These are phyloP conservation scores for Amylostereum chailletii DNA, from an alignment of 1,284 basidiomycete species.

Conservation along the genomic window DNA sequence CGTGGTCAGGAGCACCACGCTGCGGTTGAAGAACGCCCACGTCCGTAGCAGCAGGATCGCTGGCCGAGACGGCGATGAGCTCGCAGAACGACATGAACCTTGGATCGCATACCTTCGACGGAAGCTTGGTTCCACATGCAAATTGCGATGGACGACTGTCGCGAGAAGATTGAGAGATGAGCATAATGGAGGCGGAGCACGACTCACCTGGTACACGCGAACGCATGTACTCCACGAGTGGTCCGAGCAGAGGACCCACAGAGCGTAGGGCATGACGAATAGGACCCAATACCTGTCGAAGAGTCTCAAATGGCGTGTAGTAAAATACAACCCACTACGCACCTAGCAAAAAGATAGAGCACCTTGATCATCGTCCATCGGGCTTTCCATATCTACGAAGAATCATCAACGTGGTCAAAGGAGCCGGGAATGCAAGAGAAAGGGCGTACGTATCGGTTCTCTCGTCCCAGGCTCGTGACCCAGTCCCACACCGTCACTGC, in stretches of 20 bases:
- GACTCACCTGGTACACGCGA: neutral
- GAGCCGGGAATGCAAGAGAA: constrained; percentile 3
- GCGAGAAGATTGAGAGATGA: constrained; percentile 18
- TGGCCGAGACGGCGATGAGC: constrained; percentile 13
- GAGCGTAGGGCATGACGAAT: neutral
- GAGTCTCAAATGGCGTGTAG: neutral
- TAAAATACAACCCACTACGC: neutral
- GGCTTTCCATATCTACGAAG: neutral
- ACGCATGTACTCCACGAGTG: neutral
- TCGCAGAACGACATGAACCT: neutral
- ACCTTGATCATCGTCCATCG: neutral
- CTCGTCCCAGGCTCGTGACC: neutral
- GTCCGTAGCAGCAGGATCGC: neutral
- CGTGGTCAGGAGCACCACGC: neutral
- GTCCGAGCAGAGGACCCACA: neutral
- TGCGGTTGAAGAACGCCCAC: neutral
- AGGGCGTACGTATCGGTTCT: neutral
- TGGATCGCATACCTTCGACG: neutral
- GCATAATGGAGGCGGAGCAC: neutral
- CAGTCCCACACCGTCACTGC: neutral
- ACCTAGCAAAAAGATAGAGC: neutral
- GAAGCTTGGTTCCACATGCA: neutral
- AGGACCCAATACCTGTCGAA: constrained; percentile 25
- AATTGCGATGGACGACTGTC: constrained; percentile 38
- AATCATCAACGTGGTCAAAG: neutral